A percentile compares a stretch with the other conserved stretches of the same genome.
These are phyloP conservation scores for Millerago galiae DNA, from an alignment of 805 yeast species.

Conservation along the genomic window DNA sequence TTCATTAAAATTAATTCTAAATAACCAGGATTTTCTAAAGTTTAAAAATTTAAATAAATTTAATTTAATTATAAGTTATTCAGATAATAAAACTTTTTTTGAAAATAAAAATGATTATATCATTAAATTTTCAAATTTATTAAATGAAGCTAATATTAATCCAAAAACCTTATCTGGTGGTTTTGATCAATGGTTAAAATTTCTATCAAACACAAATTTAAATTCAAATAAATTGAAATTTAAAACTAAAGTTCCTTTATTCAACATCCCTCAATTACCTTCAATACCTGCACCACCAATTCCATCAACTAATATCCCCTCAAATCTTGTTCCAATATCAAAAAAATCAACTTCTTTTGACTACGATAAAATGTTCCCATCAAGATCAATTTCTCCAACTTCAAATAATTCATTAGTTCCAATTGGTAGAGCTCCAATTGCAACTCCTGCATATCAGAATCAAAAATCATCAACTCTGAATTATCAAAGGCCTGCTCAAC, in stretches of 20 bases:
- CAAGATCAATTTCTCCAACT: conserved; percentile 3
- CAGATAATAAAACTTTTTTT: conserved; percentile 31
- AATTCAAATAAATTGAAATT: conserved; percentile 17
- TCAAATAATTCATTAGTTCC: not conserved
- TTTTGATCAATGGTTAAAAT: conserved; percentile 36
- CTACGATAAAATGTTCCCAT: conserved; percentile 11
- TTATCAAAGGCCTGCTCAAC: conserved; percentile 1
- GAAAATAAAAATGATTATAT: conserved; percentile 26
- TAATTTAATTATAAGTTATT: conserved; percentile 32
- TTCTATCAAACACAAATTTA: conserved; percentile 25
- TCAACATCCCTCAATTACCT: conserved; percentile 19
- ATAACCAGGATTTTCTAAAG: conserved; percentile 10
- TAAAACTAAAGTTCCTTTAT: conserved; percentile 21
- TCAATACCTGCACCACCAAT: conserved; percentile 23
- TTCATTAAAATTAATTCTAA: conserved; percentile 3
- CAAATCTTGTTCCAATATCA: conserved; percentile 6
- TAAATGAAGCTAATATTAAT: conserved; percentile 9
- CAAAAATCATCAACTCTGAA: conserved; percentile 4
- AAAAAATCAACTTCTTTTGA: conserved; percentile 10
- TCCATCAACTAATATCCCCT: conserved; percentile 11
- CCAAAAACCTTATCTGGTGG: conserved; percentile 37
- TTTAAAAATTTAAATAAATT: conserved; percentile 28
- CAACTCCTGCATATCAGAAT: conserved; percentile 9
- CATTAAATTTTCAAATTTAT: conserved; percentile 23
- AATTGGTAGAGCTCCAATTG: conserved; percentile 1